phyloP scores from a whole-genome alignment of 2,329 filamentous ascomycete genomes.

The Aspergillus ibericus region DNA sequence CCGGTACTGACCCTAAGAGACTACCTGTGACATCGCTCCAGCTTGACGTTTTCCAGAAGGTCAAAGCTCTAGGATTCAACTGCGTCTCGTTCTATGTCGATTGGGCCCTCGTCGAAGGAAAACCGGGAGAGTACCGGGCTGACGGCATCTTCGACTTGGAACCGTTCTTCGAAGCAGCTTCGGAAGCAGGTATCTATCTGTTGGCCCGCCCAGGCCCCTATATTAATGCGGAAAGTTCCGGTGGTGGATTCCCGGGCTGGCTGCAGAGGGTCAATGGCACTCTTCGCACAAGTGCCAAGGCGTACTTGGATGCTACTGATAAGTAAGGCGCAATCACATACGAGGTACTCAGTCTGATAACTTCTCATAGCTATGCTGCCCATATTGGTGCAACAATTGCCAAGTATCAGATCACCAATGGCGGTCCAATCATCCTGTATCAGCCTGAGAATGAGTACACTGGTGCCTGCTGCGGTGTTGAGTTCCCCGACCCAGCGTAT shows the following conservation, averaged over 20 bases:
- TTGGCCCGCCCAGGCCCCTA: constrained; percentile 72
- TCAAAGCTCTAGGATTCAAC: constrained; percentile 78
- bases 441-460: constrained; percentile 85
- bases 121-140: constrained; percentile 66
- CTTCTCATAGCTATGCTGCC: constrained; percentile 54
- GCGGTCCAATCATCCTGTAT: constrained; percentile 73
- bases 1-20: constrained; percentile 31
- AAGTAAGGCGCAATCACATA: constrained; percentile 45
- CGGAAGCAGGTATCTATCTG: constrained; percentile 72
- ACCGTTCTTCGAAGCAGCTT: constrained; percentile 74
- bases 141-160: constrained; percentile 72
- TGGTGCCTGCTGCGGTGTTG: constrained; percentile 47
- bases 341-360: constrained; percentile 8
- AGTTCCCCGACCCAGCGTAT: constrained; percentile 67
- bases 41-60: constrained; percentile 77
- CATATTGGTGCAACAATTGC: constrained; percentile 67
- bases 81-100: constrained; percentile 76
- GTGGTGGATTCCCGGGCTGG: constrained; percentile 81
- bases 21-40: constrained; percentile 63
- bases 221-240: constrained; percentile 75
- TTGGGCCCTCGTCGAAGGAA: constrained; percentile 76
- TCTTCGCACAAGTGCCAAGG: constrained; percentile 62
- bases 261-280: constrained; percentile 66
- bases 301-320: constrained; percentile 66
- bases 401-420: constrained; percentile 76